Base-by-base conservation (phyloP, 2,329 filamentous ascomycete genomes). In the Aspergillus sojae region DNA sequence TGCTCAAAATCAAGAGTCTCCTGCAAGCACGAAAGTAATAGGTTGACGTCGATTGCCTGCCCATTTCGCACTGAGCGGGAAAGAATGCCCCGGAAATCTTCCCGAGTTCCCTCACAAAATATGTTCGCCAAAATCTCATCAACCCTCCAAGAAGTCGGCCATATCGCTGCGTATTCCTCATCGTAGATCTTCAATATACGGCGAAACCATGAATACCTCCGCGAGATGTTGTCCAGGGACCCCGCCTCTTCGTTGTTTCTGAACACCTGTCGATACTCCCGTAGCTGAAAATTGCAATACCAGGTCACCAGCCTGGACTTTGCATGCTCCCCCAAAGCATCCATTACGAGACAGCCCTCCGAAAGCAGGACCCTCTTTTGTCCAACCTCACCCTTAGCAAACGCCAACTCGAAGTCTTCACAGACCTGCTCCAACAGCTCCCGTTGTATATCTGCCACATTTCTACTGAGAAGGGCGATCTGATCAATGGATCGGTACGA, bases 1-100 rank as follows among this genome's bases (percentile, higher is more conserved):
- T 98, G 94, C 79, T 99, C 95, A 75, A 99, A 99, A 75, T 99
- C 93, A 70, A 99, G 87, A 0, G 95, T 99, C 77, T 98, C 94
- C 73, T 98, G 94, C 67, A 98, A 80, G 76, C 94, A 97, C 41
- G 90, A 92, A 26, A 98, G 84, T 39, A 98, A 81, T 56, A 98
- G 80, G 72, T 96, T 94, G 67, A 98, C 94, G 74, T 98, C 94
- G 50, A 97, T 85, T 64, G 89, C 91, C 77, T 89, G 87, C 2
- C 92, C 92, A 63, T 88, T 88, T 62, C 94, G 88, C 85, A 95
- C 94, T 67, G 92, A 94, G 69, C 90, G 89, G 74, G 96, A 93
- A 63, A 99, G 79, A 54, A 98, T 97, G 6, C 89, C 91, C 78
- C 94, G 96, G 82, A 96, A 98, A 76, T 99, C 95, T 63, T 99